phyloP scores from a whole-genome alignment of 2,329 filamentous ascomycete species.

The Aspergillus flavus region DNA sequence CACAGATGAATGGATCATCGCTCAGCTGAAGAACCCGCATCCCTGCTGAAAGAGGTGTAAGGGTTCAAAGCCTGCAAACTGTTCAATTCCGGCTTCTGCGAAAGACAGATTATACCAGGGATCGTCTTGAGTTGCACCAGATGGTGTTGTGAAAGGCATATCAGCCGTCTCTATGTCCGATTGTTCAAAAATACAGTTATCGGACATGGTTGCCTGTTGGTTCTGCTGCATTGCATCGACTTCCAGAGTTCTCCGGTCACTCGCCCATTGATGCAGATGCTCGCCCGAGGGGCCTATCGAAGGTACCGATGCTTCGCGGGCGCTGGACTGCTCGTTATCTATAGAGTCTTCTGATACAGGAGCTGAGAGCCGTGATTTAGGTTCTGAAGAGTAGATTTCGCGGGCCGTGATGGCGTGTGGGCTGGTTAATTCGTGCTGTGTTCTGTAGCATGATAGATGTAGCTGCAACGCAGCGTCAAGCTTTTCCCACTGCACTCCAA shows the following conservation, averaged over 20 bases:
- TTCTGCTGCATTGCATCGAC: not conserved
- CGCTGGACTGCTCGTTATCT: not conserved
- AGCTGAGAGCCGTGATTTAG: not conserved
- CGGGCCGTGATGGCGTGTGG: not conserved
- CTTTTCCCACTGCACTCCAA: not conserved
- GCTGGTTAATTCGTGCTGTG: not conserved
- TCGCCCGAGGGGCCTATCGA: not conserved
- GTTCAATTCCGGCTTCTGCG: constrained; percentile 3
- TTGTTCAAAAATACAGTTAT: not conserved
- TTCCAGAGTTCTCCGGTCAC: not conserved
- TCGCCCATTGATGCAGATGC: not conserved
- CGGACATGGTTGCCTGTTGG: not conserved
- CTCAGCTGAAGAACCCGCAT: not conserved
- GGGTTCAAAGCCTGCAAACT: not conserved
- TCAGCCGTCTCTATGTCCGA: not conserved
- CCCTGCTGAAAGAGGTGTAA: not conserved
- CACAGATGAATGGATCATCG: not conserved
- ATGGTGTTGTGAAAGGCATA: not conserved
- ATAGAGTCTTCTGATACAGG: not conserved
- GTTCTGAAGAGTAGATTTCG: not conserved
- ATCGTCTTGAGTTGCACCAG: not conserved
- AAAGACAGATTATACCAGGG: constrained; percentile 6
- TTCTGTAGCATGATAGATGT: not conserved
- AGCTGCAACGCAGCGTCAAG: not conserved
- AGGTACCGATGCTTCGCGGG: not conserved